Evolutionary conservation across 2,329 filamentous ascomycete species (phyloP), one percentile per base, ranked within the genome.

Genomic region (Cladosporium sp.): DNA sequence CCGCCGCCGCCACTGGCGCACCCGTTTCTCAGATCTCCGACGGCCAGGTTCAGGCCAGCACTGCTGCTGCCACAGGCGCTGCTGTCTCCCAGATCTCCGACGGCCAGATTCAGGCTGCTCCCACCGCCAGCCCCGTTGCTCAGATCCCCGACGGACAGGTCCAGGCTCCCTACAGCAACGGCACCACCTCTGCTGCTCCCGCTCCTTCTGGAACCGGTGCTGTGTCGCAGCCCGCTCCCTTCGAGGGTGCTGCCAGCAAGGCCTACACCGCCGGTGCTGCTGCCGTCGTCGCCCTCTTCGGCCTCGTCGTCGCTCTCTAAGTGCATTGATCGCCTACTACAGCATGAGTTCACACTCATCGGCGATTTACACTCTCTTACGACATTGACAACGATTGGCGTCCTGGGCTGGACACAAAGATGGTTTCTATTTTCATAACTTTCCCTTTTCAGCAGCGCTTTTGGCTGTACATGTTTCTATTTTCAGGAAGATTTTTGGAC

Each of bases 21-120:
- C 59, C 64, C 43, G 64, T 68, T 59, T 60, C 60, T 34, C 66
- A 73, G 60, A 64, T 68, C 59, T 55, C 65, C 15, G 71, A 73
- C 58, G 71, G 69, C 15, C 71, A 72, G 61, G 56, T 69, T 39
- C 66, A 67, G 20, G 69, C 66, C 11, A 59, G 59, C n/a, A 58
- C 65, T 19, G 59, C 60, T 42, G 50, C 50, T 12, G 49, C 51
- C 56, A 58, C 62, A 36, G 58, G 45, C 40, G 34, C 61, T 7
- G 47, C 64, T 9, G 62, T 69, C 45, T 64, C 67, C 7, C 65
- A 70, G 65, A 67, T 69, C 60, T 47, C 59, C 39, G 69, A 70
- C 57, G 69, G 62, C 1, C 68, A 70, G 62, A 61, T 68, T 51
- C 68, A 67, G 56, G 61, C 60, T 19, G 51, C 51, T 20, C 45